These are phyloP conservation scores for Penicillium lagena DNA, from an alignment of 495 filamentous ascomycete species.

Conservation along the genomic window DNA sequence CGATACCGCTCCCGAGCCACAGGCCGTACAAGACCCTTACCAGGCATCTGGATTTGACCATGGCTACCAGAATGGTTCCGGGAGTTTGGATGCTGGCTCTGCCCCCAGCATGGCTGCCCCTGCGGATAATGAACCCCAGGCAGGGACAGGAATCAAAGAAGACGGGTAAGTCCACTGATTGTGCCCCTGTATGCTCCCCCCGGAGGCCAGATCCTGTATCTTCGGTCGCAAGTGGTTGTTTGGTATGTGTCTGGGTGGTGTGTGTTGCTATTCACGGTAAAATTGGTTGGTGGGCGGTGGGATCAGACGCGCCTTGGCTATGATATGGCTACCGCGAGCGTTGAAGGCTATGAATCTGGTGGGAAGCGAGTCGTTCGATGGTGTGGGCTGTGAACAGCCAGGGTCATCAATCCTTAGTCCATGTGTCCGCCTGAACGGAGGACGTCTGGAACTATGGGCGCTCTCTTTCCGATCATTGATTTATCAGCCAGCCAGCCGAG, in stretches of 20 bases:
- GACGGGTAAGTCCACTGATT: slow-evolving; percentile 79
- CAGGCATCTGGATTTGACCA: slow-evolving; percentile 41
- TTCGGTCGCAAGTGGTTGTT: background rate
- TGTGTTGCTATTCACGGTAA: slow-evolving; percentile 12
- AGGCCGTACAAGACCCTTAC: slow-evolving; percentile 21
- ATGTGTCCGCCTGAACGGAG: background rate
- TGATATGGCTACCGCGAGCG: background rate
- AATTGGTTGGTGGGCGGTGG: background rate
- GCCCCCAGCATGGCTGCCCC: slow-evolving; percentile 23
- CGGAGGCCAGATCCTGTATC: slow-evolving; percentile 8
- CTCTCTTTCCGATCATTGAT: too few relatives aligned
- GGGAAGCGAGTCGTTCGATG: background rate
- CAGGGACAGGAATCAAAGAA: slow-evolving; percentile 79
- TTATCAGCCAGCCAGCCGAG: too few relatives aligned
- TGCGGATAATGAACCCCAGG: slow-evolving; percentile 26
- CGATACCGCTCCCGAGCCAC: slow-evolving; percentile 34
- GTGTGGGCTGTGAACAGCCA: background rate
- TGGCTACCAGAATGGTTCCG: slow-evolving; percentile 58
- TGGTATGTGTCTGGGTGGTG: slow-evolving; percentile 3
- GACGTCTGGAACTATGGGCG: background rate
- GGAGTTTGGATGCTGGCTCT: slow-evolving; percentile 48
- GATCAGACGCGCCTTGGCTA: background rate
- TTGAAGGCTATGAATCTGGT: background rate
- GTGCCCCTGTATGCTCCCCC: slow-evolving; percentile 13
- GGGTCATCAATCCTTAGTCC: background rate